phyloP scores from a whole-genome alignment of 2,329 filamentous ascomycete species.

The Cadophora malorum region DNA sequence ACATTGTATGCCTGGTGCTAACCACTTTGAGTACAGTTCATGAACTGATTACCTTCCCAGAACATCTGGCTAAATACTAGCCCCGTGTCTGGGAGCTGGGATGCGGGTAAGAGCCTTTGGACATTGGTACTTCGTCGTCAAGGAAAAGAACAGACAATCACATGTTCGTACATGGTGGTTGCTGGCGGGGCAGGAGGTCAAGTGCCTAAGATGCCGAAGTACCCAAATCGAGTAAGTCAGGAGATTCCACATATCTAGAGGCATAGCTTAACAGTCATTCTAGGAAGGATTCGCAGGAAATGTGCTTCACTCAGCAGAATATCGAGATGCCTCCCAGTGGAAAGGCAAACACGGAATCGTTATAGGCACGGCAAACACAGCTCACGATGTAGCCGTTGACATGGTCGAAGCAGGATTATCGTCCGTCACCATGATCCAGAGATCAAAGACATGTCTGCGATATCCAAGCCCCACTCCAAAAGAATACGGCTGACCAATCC shows the following conservation, averaged over 20 bases:
- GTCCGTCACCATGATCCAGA: slow-evolving; percentile 70
- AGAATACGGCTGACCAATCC: neutral
- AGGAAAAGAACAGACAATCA: slow-evolving; percentile 13
- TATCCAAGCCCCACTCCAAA: slow-evolving; percentile 35
- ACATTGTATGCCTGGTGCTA: slow-evolving; percentile 14
- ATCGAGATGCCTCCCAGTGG: slow-evolving; percentile 26
- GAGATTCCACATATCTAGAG: neutral
- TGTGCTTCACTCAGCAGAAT: slow-evolving; percentile 31
- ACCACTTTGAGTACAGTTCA: neutral
- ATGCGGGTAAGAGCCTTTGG: slow-evolving; percentile 20
- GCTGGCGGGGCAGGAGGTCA: slow-evolving; percentile 30
- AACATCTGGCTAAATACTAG: slow-evolving; percentile 28
- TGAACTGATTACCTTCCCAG: slow-evolving; percentile 5
- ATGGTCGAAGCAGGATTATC: slow-evolving; percentile 68
- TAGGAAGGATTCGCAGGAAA: slow-evolving; percentile 29
- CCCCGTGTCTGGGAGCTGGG: slow-evolving; percentile 22
- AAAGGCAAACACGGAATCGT: slow-evolving; percentile 66
- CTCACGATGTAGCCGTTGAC: slow-evolving; percentile 71
- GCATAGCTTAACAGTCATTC: neutral
- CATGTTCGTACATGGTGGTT: slow-evolving; percentile 24
- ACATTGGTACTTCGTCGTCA: slow-evolving; percentile 21
- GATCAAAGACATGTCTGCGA: slow-evolving; percentile 57
- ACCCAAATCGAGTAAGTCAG: slow-evolving; percentile 17
- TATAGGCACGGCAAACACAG: slow-evolving; percentile 60
- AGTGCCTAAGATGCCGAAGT: slow-evolving; percentile 22